Base-by-base conservation (phyloP, 163 green algal species). In the Chlamydomonas reinhardtii region DNA sequence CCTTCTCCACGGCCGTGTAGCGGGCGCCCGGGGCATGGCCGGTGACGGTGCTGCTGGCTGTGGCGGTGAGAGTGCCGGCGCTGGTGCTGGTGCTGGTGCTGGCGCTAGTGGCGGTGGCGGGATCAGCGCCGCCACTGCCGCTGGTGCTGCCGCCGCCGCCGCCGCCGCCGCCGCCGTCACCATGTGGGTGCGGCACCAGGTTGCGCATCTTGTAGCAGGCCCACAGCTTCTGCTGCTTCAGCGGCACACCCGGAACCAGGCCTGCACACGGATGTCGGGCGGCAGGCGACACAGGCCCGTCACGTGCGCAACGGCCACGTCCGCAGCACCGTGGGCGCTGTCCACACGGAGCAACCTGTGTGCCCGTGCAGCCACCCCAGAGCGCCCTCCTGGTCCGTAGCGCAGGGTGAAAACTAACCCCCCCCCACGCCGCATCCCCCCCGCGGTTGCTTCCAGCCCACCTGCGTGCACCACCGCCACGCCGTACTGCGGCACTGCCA, bases 151-250 rank as follows among this genome's bases (percentile, higher is more conserved):
- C 43, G 8, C 8, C 11, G 48, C 14, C 48, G 1, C 9, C 48
- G 19, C 35, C 70, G 35, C 70, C 19, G 22, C 39, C 72, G 22
- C 0, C 35, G 20, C 39, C 39, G 31, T 24, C 8, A 4, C 29
- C 43, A 2, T 19, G 25, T 29, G 39, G 34, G 48, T 62, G 25
- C 29, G 56, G 66, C 32, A 82, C 35, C 76, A 92, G 62, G 25
- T 92, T 83, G 2, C 86, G 68, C 76, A 91, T 82, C 48, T 90
- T 90, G 62, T 74, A 87, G 34, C 91, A 65, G 52, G 66, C 69
- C 19, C 25, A 62, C 62, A 91, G 73, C 14, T 80, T 31, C 78
- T 93, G 89, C 35, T 84, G n/a, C 61, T 81, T n/a, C 37, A 93
- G 74, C 15, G 83, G 83, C n/a, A 89, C 43, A 1, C 70, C 87